Evolutionary conservation across 75 land plant genomes (phyloP), one percentile per base, ranked within the genome.

Genomic region (Pseudotsuga menziesii): DNA sequence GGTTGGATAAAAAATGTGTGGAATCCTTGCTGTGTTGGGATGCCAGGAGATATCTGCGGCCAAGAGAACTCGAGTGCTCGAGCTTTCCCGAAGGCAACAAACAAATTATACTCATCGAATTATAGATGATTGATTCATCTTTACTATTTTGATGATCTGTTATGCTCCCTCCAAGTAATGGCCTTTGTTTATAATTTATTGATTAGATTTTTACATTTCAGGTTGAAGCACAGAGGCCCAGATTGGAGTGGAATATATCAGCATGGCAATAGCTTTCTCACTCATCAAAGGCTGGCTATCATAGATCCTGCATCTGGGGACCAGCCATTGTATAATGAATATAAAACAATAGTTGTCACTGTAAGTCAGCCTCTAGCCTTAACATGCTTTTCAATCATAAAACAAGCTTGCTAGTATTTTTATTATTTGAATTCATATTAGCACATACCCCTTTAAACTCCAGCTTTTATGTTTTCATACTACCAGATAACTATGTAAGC

Each of bases 271-370:
- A 81, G 81, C 67, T 97, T 82, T 66, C 85, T 97, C 54, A 91
- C 98, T 44, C 99, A 97, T 76, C 98, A 97, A 73, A 73, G 99
- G 52, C 86, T 97, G 63, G 99, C 98, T 58, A 94, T 97, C 59
- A 81, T 97, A 3, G 99, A 97, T 81, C 99, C 99, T 20, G 77
- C 93, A 17, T 97, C 99, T n/a, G 99, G 99, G 9, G 98, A 97
- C 80, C 99, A 97, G 77, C 99, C 99, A 4, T 88, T 97, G 54
- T 94, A 85, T 78, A 92, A 97, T 74, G 95, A 97, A 63, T 91
- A 88, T 83, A 97, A 92, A 78, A 82, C 89, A 2, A 82, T 97
- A 56, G 86, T 89, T 83, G 98, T 97, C 64, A 89, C 99, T 80
- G 99, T 96, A 87, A 73, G 75, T 73, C 52, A 73, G 75, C 48